phyloP scores from a whole-genome alignment of 1,284 basidiomycete species.

The Rhodotorula sp. region DNA sequence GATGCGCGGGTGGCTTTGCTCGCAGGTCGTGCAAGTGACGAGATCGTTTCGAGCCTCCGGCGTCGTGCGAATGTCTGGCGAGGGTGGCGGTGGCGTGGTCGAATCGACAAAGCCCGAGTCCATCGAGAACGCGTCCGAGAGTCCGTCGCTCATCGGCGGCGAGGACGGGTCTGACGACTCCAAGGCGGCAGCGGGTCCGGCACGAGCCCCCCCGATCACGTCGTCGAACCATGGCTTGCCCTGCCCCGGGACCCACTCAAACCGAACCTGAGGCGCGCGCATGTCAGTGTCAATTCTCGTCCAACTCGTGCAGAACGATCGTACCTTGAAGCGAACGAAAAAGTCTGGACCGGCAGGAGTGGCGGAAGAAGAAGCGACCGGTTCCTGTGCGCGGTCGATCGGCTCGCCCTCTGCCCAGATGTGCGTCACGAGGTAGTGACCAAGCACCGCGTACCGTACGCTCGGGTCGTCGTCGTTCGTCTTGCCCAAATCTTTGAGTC shows the following conservation, averaged over 20 bases:
- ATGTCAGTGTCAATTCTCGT: no score
- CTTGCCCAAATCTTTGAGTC: constrained; percentile 1
- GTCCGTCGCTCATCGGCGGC: not conserved
- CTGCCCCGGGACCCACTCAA: constrained; percentile 35
- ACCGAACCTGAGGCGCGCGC: constrained; percentile 21
- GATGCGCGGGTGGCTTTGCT: not conserved
- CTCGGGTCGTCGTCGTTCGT: not conserved
- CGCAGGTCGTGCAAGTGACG: constrained; percentile 5
- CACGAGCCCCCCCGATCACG: constrained; percentile 15
- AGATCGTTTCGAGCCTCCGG: not conserved
- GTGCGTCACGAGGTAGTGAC: constrained; percentile 30
- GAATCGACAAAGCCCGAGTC: constrained; percentile 6
- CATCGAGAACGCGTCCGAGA: not conserved
- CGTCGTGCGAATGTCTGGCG: no score
- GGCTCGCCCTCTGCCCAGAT: constrained; percentile 39
- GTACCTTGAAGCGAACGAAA: constrained; percentile 28
- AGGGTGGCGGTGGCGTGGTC: not conserved
- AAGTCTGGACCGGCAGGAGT: not conserved
- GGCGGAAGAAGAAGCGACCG: not conserved
- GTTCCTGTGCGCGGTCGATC: not conserved
- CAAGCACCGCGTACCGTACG: constrained; percentile 27
- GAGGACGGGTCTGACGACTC: not conserved
- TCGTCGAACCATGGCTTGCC: constrained; percentile 35
- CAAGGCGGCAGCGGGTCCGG: not conserved
- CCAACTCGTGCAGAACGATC: not conserved